phyloP scores from a whole-genome alignment of 2,329 filamentous ascomycete species.

The Trichoderma semiorbis region DNA sequence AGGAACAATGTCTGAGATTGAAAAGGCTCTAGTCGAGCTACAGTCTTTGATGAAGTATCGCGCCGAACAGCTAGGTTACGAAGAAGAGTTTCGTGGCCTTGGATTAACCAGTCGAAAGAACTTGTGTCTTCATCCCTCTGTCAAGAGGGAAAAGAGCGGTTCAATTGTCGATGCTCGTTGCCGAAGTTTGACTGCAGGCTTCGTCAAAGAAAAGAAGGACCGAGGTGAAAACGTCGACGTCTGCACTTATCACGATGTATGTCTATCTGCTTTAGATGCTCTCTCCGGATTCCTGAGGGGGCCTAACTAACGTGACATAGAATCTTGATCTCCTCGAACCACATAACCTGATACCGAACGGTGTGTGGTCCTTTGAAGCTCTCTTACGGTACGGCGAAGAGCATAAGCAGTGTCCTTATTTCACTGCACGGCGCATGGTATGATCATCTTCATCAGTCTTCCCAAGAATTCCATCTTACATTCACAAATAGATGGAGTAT shows the following conservation, averaged over 20 bases:
- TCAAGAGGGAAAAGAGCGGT: conserved; percentile 95
- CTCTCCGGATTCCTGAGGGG: background rate
- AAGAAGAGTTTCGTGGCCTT: conserved; percentile 89
- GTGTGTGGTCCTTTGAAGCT: conserved; percentile 92
- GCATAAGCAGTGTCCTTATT: conserved; percentile 96
- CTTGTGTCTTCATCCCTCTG: conserved; percentile 89
- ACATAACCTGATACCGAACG: conserved; percentile 89
- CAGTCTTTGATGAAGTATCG: conserved; percentile 95
- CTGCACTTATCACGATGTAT: conserved; percentile 90
- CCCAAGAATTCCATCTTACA: background rate
- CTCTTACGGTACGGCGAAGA: conserved; percentile 87
- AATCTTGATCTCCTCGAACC: conserved; percentile 94
- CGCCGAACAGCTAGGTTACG: conserved; percentile 78
- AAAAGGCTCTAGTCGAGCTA: conserved; percentile 90
- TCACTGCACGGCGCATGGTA: conserved; percentile 91
- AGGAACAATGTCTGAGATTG: conserved; percentile 98
- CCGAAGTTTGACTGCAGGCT: conserved; percentile 90
- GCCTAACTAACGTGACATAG: conserved; percentile 35
- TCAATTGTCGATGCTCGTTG: conserved; percentile 92
- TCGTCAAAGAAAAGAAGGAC: conserved; percentile 97
- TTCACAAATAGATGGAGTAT: conserved; percentile 73
- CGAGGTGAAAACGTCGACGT: conserved; percentile 90
- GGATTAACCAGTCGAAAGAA: conserved; percentile 97
- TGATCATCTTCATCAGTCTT: background rate
- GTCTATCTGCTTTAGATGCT: conserved; percentile 24